Evolutionary conservation across 2,329 filamentous ascomycete genomes (phyloP), one percentile per base, ranked within the genome.

Genomic region (Clarireedia sp.): DNA sequence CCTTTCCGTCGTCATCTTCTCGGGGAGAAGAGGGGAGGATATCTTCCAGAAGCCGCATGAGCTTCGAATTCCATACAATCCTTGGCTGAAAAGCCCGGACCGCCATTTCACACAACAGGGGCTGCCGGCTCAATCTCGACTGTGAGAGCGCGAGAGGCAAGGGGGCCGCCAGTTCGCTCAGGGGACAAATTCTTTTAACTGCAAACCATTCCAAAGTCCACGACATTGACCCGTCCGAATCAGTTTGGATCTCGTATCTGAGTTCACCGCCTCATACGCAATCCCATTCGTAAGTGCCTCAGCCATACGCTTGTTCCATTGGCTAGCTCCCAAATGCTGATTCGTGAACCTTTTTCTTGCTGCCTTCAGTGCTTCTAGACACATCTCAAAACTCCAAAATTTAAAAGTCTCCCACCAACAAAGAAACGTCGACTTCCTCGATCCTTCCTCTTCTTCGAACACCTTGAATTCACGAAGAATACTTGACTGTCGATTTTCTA

Each of bases 341-440:
- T 52, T 57, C 56, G 45, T 19, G 57, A 59, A 44, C 17, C 50
- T 52, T 54, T 19, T 33, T 43, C n/a, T 46, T 38, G 21, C 16
- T 41, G 17, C 38, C 17, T 41, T 41, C 16, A 41, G 41, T 23
- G 17, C 16, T 19, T 26, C 46, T 54, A 57, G 59, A 65, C 64
- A 66, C 62, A 65, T 64, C 59, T 64, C 54, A 12, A 10, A 51
- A 51, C 24, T 50, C 14, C 45, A 51, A 36, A 41, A 26, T n/a
- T 10, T 33, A 49, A 49, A 26, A 47, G 2, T 49, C 5, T 16
- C 3, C 19, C 8, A 14, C 9, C 41, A 45, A 45, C 17, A 19
- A 14, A 17, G 41, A 45, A 45, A 14, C 41, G 3, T 45, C 41
- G 24, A 17, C 38, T 41, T 5, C 38, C 14, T 17, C 33, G 29